Conservation (phyloP, 2,329 filamentous ascomycete genomes). For the Diaporthe citri region DNA sequence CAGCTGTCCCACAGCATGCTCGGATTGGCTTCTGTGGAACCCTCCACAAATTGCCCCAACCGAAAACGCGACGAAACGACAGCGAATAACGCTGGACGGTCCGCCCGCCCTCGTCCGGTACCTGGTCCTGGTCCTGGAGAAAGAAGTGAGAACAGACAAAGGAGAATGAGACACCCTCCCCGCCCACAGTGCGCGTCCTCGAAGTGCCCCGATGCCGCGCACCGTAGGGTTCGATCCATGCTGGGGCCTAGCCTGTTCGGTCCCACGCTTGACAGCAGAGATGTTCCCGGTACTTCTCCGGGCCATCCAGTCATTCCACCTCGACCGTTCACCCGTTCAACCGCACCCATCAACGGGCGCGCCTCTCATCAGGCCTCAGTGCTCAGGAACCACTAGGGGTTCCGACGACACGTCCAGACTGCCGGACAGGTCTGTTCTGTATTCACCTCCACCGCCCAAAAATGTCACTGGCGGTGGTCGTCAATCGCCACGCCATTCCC, state of each 20-base stretch:
- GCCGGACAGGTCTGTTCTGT: not conserved
- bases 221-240: conserved; percentile 22
- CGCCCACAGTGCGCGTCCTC: conserved; percentile 16
- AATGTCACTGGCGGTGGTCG: conserved; percentile 13
- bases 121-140: conserved; percentile 26
- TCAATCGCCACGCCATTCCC: conserved; percentile 10
- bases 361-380: not conserved
- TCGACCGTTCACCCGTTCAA: conserved; percentile 27
- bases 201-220: not conserved
- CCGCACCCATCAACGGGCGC: conserved; percentile 30
- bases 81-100: conserved; percentile 29
- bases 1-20: conserved; percentile 26
- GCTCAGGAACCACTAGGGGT: not conserved
- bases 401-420: conserved; percentile 20
- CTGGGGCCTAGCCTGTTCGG: conserved; percentile 25
- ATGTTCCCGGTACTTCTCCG: conserved; percentile 32
- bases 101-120: conserved; percentile 2
- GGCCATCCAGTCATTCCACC: conserved; percentile 19
- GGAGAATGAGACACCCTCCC: conserved; percentile 24
- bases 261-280: conserved; percentile 15
- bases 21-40: conserved; percentile 30
- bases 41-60: conserved; percentile 30
- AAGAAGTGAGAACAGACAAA: conserved; percentile 24
- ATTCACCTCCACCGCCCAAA: conserved; percentile 21
- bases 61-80: conserved; percentile 18